Base-by-base conservation (phyloP, 2,329 filamentous ascomycete species). In the Cylindrodendrum hubeiense region DNA sequence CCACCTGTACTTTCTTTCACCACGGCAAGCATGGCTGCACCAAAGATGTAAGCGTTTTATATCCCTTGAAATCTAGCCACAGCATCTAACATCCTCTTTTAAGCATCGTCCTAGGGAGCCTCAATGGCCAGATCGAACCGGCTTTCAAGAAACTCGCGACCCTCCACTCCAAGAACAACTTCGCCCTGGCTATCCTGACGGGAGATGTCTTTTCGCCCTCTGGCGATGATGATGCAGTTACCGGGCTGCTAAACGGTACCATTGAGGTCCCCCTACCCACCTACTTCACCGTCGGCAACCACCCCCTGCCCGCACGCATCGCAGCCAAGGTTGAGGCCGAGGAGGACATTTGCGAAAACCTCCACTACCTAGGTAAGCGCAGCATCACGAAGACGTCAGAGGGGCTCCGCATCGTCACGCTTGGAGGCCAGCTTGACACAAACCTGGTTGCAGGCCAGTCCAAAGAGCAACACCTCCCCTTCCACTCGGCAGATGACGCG, bases 331-430 rank as follows among this genome's bases (percentile, higher is more conserved):
- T 98, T 56, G 87, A 93, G 75, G 86, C 87, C 34, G 89, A 92
- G 67, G 91, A 90, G 74, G 89, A 91, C 71, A 86, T 99, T 19
- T 97, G 94, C 77, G 87, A 91, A n/a, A 98, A 99, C 76, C 87
- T 99, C 12, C 93, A 93, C 79, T 97, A 92, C 74, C 87, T 99
- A 1, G 95, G 93, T 62, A 97, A 96, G 79, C 91, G 94, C 74
- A 93, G 93, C 66, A 90, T 91, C 15, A 91, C 94, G 56, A 98
- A 96, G 78, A 98, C 95, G 0, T 91, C 93, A 0, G 95, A 98
- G 70, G 95, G 95, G 1, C 85, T 98, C 49, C 90, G 92, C 54
- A 94, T 99, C 67, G 93, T 95, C n/a, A 86, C 93, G 0, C 85
- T 99, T 0, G 95, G 95, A 26, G 96, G 96, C 0, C 83, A 85